Percentiles rank a stretch among this genome's conserved stretches.
Evolutionary conservation across 768 basidiomycete genomes (phyloP).

Genomic region (Tylopilus plumbeoviolaceoides): DNA sequence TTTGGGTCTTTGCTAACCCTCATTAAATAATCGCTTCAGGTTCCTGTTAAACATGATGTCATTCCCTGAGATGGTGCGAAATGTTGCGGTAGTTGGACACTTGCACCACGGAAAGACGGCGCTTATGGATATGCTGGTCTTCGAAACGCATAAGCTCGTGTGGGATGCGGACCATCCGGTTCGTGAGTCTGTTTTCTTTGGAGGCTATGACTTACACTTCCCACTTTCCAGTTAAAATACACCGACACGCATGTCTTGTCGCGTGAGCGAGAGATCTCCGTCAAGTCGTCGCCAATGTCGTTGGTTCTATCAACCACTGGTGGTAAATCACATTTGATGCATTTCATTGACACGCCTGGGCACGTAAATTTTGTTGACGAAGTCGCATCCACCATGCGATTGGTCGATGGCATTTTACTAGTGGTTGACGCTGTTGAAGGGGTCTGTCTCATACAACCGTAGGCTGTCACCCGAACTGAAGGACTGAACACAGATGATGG

Average conservation of each 20-base stretch:
- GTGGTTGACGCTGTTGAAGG: conserved; percentile 99
- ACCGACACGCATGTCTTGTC: conserved; percentile 94
- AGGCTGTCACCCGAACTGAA: conserved; percentile 10
- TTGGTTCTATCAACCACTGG: conserved; percentile 77
- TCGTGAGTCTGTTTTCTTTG: conserved; percentile 28
- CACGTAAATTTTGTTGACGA: conserved; percentile 99
- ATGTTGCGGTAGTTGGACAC: conserved; percentile 94
- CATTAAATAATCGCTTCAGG: conserved; percentile 38
- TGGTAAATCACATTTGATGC: conserved; percentile 91
- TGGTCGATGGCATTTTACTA: conserved; percentile 87
- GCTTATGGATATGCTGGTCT: conserved; percentile 93
- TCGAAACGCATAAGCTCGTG: conserved; percentile 91
- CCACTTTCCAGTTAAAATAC: conserved; percentile 68
- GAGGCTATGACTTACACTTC: conserved; percentile 20
- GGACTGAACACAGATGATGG: conserved; percentile 65
- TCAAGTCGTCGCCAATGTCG: conserved; percentile 97
- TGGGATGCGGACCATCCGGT: conserved; percentile 93
- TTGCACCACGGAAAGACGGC: conserved; percentile 98
- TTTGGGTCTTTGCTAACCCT: conserved; percentile 2
- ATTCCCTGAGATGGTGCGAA: conserved; percentile 92
- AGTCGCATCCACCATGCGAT: conserved; percentile 80
- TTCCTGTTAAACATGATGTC: conserved; percentile 89
- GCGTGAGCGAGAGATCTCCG: conserved; percentile 84
- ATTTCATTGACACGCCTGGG: conserved; percentile 95
- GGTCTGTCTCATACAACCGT: conserved; percentile 43